These are phyloP conservation scores for Elsinoe batatas DNA, from an alignment of 2,329 filamentous ascomycete genomes.

Conservation along the genomic window DNA sequence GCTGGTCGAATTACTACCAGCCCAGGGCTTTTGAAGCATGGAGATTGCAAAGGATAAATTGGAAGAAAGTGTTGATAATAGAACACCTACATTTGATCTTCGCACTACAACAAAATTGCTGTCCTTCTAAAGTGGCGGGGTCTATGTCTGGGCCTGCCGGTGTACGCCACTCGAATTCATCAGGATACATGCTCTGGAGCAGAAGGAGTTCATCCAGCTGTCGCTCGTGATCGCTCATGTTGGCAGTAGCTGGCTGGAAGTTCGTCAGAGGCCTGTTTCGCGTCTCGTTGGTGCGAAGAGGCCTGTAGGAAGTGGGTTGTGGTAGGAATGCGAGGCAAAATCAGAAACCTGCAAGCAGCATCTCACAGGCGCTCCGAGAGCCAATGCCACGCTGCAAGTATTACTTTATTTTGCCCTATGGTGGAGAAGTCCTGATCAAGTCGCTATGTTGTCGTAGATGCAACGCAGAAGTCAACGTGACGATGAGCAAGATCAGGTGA, in stretches of 20 bases:
- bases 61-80: neutral
- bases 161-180: slow-evolving; percentile 17
- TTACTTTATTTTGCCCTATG: too few species aligned
- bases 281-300: neutral
- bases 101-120: slow-evolving; percentile 12
- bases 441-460: neutral
- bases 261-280: too few species aligned
- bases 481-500: neutral
- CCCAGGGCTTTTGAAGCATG: neutral
- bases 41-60: neutral
- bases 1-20: slow-evolving; percentile 13
- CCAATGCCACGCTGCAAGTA: too few species aligned
- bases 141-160: neutral
- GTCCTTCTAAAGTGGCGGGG: neutral
- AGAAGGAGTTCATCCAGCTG: slow-evolving; percentile 16
- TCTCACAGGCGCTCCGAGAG: too few species aligned
- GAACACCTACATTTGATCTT: slow-evolving; percentile 13
- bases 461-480: neutral
- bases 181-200: slow-evolving; percentile 18
- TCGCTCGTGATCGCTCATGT: slow-evolving; percentile 2
- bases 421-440: too few species aligned
- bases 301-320: too few species aligned
- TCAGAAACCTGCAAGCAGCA: too few species aligned
- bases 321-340: too few species aligned
- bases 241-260: too few species aligned